Evolutionary conservation across 352 stramenopile species (phyloP).

Genomic region (Elongisporangium anandrum): DNA sequence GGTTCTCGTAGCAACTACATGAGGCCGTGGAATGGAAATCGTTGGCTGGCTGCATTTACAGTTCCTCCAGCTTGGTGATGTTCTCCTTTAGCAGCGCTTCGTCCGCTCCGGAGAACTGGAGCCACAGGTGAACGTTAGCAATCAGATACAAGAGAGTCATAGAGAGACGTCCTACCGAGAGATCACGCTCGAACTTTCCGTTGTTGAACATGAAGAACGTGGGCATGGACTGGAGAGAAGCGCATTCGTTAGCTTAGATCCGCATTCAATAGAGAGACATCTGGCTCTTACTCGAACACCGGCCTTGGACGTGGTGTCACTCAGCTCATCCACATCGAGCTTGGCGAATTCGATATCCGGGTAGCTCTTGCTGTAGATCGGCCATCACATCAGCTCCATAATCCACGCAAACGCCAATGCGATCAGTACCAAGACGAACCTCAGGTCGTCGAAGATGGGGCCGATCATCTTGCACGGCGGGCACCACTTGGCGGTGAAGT

Average conservation of each 20-base stretch:
- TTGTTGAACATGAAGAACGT: slow-evolving; percentile 86
- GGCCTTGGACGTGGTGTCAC: slow-evolving; percentile 72
- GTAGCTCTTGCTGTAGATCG: slow-evolving; percentile 39
- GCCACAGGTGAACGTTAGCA: neutral
- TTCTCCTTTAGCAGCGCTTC: slow-evolving; percentile 67
- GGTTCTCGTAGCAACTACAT: neutral
- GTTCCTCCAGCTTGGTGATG: slow-evolving; percentile 68
- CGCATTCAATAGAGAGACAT: neutral
- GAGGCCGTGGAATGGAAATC: neutral
- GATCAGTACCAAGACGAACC: slow-evolving; percentile 23
- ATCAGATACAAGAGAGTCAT: slow-evolving; percentile 3
- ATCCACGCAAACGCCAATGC: neutral
- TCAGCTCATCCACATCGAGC: slow-evolving; percentile 80
- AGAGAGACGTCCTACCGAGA: slow-evolving; percentile 51
- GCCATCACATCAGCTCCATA: neutral
- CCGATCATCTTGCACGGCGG: slow-evolving; percentile 90
- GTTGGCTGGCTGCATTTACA: too few relatives aligned
- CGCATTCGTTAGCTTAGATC: slow-evolving; percentile 1
- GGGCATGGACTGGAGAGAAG: slow-evolving; percentile 66
- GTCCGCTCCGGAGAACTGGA: slow-evolving; percentile 81
- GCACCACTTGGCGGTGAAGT: slow-evolving; percentile 90
- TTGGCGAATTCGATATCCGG: slow-evolving; percentile 79
- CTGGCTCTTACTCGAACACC: slow-evolving; percentile 64
- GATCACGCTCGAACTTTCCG: slow-evolving; percentile 66
- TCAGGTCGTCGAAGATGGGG: slow-evolving; percentile 84